Evolutionary conservation across 2,329 filamentous ascomycete species (phyloP), one percentile per base, ranked within the genome.

Genomic region (Albifimbria verrucaria): DNA sequence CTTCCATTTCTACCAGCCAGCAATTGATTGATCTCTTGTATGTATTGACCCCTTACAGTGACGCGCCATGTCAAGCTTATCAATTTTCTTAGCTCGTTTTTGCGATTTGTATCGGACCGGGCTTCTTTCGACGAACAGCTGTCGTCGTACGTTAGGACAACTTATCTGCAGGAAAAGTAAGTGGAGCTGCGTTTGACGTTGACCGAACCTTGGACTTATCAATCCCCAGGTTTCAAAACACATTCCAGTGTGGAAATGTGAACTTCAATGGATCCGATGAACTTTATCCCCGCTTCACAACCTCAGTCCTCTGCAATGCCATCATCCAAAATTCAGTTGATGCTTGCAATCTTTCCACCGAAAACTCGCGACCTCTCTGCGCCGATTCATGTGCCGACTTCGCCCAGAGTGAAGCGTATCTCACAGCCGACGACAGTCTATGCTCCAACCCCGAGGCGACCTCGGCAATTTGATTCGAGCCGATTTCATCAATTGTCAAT

Each of bases 31-130:
- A 78, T 24, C 73, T 82, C 55, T 92, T 88, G 88, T 90, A 78
- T 65, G 83, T 78, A 20, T 20, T n/a, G n/a, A n/a, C n/a, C n/a
- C n/a, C n/a, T n/a, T n/a, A n/a, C n/a, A n/a, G n/a, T n/a, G n/a
- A n/a, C n/a, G n/a, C n/a, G n/a, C n/a, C n/a, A n/a, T n/a, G n/a
- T n/a, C n/a, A n/a, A n/a, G n/a, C n/a, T n/a, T n/a, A n/a, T n/a
- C n/a, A n/a, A n/a, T n/a, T n/a, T n/a, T n/a, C n/a, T n/a, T n/a
- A 96, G 92, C 73, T 87, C 92, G 46, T 99, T 97, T 69, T 82
- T 99, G 59, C 77, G 85, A 59, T 90, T 82, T 69, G 94, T 97
- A 62, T 88, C 88, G 44, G 86, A 88, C 67, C 80, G 81, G 17
- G 72, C 80, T 51, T 83, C 87, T 9, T 99, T 99, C 68, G 94